These are phyloP conservation scores for Prosopis cineraria DNA, from an alignment of 306 rosid genomes.

Conservation along the genomic window DNA sequence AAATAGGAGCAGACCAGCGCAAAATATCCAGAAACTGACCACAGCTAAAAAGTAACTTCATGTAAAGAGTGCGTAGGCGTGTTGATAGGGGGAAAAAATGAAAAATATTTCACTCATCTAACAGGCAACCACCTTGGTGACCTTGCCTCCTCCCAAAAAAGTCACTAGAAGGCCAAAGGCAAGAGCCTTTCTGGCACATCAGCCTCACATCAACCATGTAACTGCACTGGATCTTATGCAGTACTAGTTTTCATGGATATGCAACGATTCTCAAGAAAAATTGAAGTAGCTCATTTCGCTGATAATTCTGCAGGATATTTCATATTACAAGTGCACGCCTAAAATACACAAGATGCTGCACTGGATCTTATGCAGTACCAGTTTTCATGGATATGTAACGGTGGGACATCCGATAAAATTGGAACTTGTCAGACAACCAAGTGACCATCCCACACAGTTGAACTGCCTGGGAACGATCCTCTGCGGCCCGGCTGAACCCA, in stretches of 20 bases:
- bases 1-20: background rate
- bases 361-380: background rate
- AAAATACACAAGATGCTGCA: background rate
- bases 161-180: background rate
- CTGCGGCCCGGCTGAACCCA: too few relatives aligned
- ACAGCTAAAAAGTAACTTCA: background rate
- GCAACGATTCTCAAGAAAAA: background rate
- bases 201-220: background rate
- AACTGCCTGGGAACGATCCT: too few relatives aligned
- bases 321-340: constrained; percentile 2
- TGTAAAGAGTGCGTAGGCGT: background rate
- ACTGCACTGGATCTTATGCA: background rate
- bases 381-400: background rate
- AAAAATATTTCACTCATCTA: background rate
- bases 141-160: background rate
- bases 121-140: background rate
- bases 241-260: background rate
- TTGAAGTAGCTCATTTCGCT: background rate
- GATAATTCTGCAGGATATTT: background rate
- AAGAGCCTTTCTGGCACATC: background rate
- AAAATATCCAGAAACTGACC: background rate
- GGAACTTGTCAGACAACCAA: too few relatives aligned
- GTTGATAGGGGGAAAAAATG: background rate
- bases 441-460: too few relatives aligned
- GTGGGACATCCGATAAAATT: too few relatives aligned